phyloP scores from a whole-genome alignment of 805 yeast species.

The Metschnikowia colocasiae region DNA sequence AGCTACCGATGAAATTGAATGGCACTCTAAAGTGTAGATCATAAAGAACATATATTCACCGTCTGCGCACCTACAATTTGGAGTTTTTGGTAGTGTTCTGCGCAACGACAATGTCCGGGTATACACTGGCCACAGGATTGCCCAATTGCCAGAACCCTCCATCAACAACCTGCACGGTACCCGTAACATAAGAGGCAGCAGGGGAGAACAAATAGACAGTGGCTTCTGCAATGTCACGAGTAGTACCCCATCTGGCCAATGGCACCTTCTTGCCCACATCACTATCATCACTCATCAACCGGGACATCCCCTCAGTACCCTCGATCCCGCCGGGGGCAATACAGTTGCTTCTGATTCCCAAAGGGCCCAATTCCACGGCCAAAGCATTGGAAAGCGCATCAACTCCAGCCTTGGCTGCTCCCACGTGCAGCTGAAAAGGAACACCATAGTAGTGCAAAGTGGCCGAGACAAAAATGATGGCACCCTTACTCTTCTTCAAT shows the following conservation, averaged over 20 bases:
- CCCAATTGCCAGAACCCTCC: conserved; percentile 91
- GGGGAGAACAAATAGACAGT: conserved; percentile 81
- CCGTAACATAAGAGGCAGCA: conserved; percentile 75
- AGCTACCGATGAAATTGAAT: no score
- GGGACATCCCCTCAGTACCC: conserved; percentile 79
- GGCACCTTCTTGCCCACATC: conserved; percentile 50
- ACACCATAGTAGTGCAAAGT: conserved; percentile 87
- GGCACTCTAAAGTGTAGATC: no score
- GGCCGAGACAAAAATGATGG: conserved; percentile 76
- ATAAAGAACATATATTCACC: background rate
- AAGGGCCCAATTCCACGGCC: conserved; percentile 89
- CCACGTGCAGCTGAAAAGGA: conserved; percentile 85
- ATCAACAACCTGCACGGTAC: conserved; percentile 77
- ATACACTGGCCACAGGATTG: conserved; percentile 28
- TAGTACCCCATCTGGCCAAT: conserved; percentile 62
- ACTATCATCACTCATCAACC: conserved; percentile 42
- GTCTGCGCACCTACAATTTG: conserved; percentile 18
- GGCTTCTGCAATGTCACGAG: conserved; percentile 80
- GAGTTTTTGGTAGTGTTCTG: conserved; percentile 27
- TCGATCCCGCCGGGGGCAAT: conserved; percentile 91
- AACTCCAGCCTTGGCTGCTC: conserved; percentile 94
- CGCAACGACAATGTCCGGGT: conserved; percentile 29
- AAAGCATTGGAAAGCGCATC: conserved; percentile 81
- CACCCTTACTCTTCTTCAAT: conserved; percentile 63
- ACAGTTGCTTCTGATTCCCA: conserved; percentile 78